These are phyloP conservation scores for Collybia mongolica DNA, from an alignment of 768 basidiomycete genomes.

Conservation along the genomic window DNA sequence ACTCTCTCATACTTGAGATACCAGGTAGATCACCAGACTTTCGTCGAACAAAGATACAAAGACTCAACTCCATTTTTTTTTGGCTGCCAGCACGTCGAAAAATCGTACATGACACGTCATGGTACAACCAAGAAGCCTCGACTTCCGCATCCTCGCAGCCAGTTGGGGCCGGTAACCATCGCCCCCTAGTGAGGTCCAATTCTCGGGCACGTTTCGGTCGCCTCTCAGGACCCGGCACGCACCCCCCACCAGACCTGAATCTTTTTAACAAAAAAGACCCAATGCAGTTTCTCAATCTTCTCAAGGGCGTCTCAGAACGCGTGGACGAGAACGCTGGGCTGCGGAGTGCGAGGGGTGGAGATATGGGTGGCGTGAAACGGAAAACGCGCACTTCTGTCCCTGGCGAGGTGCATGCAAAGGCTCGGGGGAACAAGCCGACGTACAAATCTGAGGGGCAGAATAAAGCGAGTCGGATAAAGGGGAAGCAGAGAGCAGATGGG, in stretches of 20 bases:
- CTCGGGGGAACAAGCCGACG: neutral
- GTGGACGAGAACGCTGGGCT: constrained; percentile 27
- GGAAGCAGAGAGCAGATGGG: constrained; percentile 4
- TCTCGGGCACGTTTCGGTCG: constrained; percentile 4
- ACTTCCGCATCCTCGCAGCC: neutral
- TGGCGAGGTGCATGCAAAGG: neutral
- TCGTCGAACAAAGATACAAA: neutral
- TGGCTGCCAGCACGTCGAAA: neutral
- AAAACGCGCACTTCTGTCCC: neutral
- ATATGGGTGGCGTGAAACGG: constrained; percentile 3
- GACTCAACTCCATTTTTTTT: neutral
- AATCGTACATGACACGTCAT: neutral
- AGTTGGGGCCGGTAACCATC: neutral
- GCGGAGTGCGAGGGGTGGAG: constrained; percentile 7
- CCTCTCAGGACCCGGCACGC: neutral
- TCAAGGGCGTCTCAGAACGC: constrained; percentile 33
- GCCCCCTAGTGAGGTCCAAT: neutral
- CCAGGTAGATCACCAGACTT: neutral
- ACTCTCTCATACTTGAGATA: constrained; percentile 20
- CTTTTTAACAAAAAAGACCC: constrained; percentile 14
- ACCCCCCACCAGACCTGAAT: constrained; percentile 1
- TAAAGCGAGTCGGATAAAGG: constrained; percentile 7
- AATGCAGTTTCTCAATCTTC: constrained; percentile 25
- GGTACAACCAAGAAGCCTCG: neutral
- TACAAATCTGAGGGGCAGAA: neutral